These are phyloP conservation scores for Psilocybe subaeruginosa DNA, from an alignment of 768 basidiomycete genomes.

Conservation along the genomic window DNA sequence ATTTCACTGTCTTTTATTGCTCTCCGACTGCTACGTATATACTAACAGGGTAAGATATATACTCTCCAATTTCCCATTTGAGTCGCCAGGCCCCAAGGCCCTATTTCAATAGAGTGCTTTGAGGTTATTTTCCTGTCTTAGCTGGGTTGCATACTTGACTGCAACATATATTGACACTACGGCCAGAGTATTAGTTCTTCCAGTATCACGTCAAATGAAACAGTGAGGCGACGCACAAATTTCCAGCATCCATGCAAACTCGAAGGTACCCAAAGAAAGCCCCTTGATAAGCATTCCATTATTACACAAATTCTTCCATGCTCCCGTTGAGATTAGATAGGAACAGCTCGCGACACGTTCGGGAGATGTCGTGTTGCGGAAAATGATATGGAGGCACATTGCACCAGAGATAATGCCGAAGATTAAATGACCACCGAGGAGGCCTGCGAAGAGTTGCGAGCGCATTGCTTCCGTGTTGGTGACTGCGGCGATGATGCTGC, in stretches of 20 bases:
- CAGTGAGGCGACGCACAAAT: not conserved
- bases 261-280: not conserved
- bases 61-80: not conserved
- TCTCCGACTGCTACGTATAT: no score
- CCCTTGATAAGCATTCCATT: not conserved
- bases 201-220: no score
- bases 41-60: no score
- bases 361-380: constrained; percentile 17
- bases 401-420: constrained; percentile 31
- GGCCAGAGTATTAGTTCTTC: not conserved
- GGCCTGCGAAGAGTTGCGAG: constrained; percentile 11
- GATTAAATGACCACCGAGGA: constrained; percentile 29
- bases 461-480: constrained; percentile 20
- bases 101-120: not conserved
- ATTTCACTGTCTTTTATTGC: not conserved
- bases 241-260: not conserved
- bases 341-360: not conserved
- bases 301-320: not conserved
- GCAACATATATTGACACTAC: not conserved
- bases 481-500: constrained; percentile 12
- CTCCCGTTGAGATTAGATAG: not conserved
- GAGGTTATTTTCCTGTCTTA: not conserved
- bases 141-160: not conserved
- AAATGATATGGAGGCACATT: constrained; percentile 30
- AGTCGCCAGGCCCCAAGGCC: not conserved